Conservation (phyloP, 306 rosid species). For the Cyclanthera cordifolia region DNA sequence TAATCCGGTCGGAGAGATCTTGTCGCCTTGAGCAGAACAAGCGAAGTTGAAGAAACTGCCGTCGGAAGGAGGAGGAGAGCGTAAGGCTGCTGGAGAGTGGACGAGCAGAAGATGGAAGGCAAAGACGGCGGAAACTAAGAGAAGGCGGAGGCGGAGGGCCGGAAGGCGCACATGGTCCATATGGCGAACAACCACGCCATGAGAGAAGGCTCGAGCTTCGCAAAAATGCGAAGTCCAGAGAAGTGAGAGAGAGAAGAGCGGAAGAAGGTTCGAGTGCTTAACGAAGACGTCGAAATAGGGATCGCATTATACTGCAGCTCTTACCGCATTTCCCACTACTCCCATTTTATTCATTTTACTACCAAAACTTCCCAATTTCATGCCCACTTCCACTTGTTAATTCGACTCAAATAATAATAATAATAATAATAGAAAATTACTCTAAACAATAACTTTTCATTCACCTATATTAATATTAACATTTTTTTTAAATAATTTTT, state of each 20-base stretch:
- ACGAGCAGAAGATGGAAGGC: slow-evolving; percentile 40
- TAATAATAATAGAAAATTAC: no score
- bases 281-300: not conserved
- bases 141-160: not conserved
- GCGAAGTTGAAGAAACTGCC: not conserved
- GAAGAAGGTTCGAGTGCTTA: not conserved
- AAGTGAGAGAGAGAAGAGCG: not conserved
- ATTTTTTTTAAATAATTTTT: no score
- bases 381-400: no score
- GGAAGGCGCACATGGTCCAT: slow-evolving; percentile 33
- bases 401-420: no score
- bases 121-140: slow-evolving; percentile 42
- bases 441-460: no score
- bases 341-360: no score
- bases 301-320: not conserved
- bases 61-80: slow-evolving; percentile 16
- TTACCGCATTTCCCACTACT: no score
- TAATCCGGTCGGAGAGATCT: slow-evolving; percentile 5
- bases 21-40: not conserved
- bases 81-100: slow-evolving; percentile 43
- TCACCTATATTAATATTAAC: no score
- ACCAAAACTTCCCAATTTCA: no score
- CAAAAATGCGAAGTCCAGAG: not conserved
- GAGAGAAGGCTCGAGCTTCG: slow-evolving; percentile 7
- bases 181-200: slow-evolving; percentile 18